These are phyloP conservation scores for Coleophoma crateriformis DNA, from an alignment of 2,329 filamentous ascomycete genomes.

Conservation along the genomic window DNA sequence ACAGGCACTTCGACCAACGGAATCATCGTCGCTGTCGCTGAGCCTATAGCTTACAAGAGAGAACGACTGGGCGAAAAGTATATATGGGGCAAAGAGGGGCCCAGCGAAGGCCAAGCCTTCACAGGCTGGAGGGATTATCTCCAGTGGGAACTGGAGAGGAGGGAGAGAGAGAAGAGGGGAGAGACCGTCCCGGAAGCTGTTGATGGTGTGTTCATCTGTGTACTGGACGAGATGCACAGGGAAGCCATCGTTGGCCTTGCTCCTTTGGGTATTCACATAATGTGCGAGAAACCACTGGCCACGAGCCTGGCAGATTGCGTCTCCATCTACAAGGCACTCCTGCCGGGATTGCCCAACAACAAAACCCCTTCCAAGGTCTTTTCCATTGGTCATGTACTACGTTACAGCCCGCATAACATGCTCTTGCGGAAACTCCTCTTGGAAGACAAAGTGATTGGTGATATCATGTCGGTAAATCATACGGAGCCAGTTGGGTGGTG, in stretches of 20 bases:
- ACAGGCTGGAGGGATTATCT: slow-evolving; percentile 70
- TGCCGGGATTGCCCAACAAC: slow-evolving; percentile 27
- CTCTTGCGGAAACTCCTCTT: slow-evolving; percentile 73
- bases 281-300: slow-evolving; percentile 93
- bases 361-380: slow-evolving; percentile 52
- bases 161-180: slow-evolving; percentile 44
- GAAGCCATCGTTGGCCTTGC: slow-evolving; percentile 74
- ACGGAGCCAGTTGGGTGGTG: slow-evolving; percentile 95
- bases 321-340: slow-evolving; percentile 59
- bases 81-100: slow-evolving; percentile 57
- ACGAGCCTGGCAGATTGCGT: slow-evolving; percentile 75
- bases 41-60: slow-evolving; percentile 75
- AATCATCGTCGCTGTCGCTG: slow-evolving; percentile 71
- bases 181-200: slow-evolving; percentile 35
- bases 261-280: slow-evolving; percentile 69
- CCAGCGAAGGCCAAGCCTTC: slow-evolving; percentile 63
- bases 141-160: slow-evolving; percentile 60
- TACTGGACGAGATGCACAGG: slow-evolving; percentile 83
- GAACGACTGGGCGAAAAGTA: slow-evolving; percentile 62
- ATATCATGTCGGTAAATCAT: slow-evolving; percentile 81
- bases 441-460: slow-evolving; percentile 71
- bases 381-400: slow-evolving; percentile 87
- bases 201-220: slow-evolving; percentile 62
- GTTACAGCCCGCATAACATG: slow-evolving; percentile 91
- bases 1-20: slow-evolving; percentile 61